Evolutionary conservation across 2,329 filamentous ascomycete species (phyloP).

Genomic region (Trichoderma brevicompactum): DNA sequence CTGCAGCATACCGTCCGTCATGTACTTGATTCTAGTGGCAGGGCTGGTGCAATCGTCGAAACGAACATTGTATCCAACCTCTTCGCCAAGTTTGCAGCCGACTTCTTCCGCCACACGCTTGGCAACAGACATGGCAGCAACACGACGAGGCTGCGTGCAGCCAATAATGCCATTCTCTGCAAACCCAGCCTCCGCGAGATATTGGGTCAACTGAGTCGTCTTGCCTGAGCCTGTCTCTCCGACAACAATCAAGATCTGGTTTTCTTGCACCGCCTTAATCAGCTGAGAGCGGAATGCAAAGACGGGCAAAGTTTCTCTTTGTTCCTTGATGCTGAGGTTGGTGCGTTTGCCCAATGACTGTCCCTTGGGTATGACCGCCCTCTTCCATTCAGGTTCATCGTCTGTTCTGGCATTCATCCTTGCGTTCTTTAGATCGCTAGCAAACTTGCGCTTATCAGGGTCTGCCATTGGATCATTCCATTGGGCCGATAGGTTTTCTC

Average conservation of each 20-base stretch:
- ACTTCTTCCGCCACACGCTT: constrained; percentile 97
- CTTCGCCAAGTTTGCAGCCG: constrained; percentile 84
- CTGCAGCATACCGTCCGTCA: constrained; percentile 98
- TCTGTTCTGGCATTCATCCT: constrained; percentile 65
- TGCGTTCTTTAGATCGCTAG: constrained; percentile 77
- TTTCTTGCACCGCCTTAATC: constrained; percentile 81
- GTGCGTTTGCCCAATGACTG: constrained; percentile 85
- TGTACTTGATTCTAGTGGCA: constrained; percentile 95
- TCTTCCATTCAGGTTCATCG: constrained; percentile 90
- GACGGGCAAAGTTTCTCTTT: constrained; percentile 86
- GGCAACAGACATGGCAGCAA: constrained; percentile 96
- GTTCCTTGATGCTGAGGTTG: constrained; percentile 90
- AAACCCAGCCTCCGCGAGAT: constrained; percentile 90
- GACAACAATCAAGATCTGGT: constrained; percentile 93
- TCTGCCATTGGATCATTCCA: constrained; percentile 98
- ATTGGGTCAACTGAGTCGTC: constrained; percentile 95
- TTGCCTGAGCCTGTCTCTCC: constrained; percentile 98
- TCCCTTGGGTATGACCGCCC: constrained; percentile 77
- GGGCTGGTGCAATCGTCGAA: constrained; percentile 94
- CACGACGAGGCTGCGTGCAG: constrained; percentile 94
- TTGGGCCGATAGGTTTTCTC: constrained; percentile 83
- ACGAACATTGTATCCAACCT: constrained; percentile 96
- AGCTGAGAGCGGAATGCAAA: constrained; percentile 86
- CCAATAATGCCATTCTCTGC: constrained; percentile 87
- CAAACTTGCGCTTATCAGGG: constrained; percentile 84